Evolutionary conservation across 225 moss, liverwort and hornwort genomes (phyloP).

Genomic region (Bryoerythrophyllum caledonicum): DNA sequence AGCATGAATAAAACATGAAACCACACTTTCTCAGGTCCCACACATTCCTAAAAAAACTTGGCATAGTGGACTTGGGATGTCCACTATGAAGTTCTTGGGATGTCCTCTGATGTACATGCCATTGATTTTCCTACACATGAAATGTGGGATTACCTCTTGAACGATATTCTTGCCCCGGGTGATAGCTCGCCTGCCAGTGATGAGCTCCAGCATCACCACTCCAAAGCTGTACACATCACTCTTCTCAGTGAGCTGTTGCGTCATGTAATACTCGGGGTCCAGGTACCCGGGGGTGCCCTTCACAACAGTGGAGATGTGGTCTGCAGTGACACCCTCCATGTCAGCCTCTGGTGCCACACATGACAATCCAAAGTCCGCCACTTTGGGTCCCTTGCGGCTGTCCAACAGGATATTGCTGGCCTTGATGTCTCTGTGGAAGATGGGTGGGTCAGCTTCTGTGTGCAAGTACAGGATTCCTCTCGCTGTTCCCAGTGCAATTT

Average conservation of each 20-base stretch:
- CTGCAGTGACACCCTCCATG: conserved; percentile 53
- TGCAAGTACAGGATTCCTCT: conserved; percentile 57
- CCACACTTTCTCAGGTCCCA: no score
- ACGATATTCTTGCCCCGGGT: conserved; percentile 73
- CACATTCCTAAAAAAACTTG: no score
- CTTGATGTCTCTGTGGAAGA: conserved; percentile 66
- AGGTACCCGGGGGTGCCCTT: conserved; percentile 82
- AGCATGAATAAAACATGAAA: no score
- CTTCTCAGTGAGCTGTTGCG: conserved; percentile 74
- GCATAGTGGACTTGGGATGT: neutral
- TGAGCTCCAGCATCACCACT: conserved; percentile 75
- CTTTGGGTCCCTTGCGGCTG: conserved; percentile 38
- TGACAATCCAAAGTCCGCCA: conserved; percentile 70
- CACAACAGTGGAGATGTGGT: conserved; percentile 65
- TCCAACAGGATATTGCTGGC: conserved; percentile 71
- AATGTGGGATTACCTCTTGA: conserved; percentile 44
- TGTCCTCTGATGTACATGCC: no score
- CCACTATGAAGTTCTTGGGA: no score
- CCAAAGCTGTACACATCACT: conserved; percentile 90
- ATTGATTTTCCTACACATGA: no score
- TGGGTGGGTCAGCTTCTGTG: conserved; percentile 59
- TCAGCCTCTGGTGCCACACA: conserved; percentile 71
- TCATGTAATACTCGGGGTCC: conserved; percentile 86
- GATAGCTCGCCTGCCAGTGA: conserved; percentile 63
- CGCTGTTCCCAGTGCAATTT: conserved; percentile 57